Base-by-base conservation (phyloP, 768 basidiomycete genomes). In the Coprinellus micaceus region DNA sequence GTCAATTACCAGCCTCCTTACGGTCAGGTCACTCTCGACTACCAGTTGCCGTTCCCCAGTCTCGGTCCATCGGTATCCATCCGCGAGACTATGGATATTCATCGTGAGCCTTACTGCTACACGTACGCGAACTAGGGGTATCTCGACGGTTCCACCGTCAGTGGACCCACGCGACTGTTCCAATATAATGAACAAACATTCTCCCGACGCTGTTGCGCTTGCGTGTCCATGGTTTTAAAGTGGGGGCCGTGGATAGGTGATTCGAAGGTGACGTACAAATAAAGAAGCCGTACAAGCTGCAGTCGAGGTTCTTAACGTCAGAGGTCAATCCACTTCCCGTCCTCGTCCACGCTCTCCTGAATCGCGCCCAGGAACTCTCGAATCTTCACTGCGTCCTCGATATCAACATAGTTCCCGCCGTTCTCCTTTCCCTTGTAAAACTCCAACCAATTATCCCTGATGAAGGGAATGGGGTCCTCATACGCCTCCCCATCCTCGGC, bases 311-410 rank as follows among this genome's bases (percentile, higher is more conserved):
- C 33, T 33, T 6, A 13, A 33, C 13, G 4, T 29, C 17, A 48
- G 17, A 48, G 25, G 5, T 48, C 25, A 19, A 48, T 26, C 47
- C 47, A 48, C 47, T 29, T 48, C 47, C 47, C 47, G 4, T 29
- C 28, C 24, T 48, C 47, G 25, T 29, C 33, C 7, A 29, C 22
- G 40, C 65, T 66, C 40, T 44, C 39, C 17, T 64, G 52, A 29
- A 66, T 54, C 3, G 60, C 60, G 24, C 62, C 60, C 24, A 63
- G 29, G 4, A 64, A 53, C 12, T 29, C 43, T 10, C 59, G 56
- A n/a, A 58, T 30, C 43, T 58, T 61, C 12, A 66, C 53, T 2
- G 65, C 65, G 24, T 66, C 64, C 19, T 64, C 65, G 12, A 66
- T 60, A 1, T 60, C 63, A 2, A 58, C 57, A 43, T 61, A 63